Conservation (phyloP, 441 rosid genomes). For the Pelargonium fulgidum region DNA sequence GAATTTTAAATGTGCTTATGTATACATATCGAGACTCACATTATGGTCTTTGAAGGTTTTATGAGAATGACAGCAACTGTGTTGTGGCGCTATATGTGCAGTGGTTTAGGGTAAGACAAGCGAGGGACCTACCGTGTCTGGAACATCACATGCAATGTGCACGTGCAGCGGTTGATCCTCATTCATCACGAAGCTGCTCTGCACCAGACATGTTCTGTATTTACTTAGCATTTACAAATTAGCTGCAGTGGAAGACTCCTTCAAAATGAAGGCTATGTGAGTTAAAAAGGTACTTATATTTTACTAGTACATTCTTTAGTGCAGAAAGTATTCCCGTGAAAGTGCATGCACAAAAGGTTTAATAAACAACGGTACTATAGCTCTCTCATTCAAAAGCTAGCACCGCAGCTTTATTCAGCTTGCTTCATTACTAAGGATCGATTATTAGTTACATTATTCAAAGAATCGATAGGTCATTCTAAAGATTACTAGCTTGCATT, state of each 20-base stretch:
- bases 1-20: too few relatives aligned
- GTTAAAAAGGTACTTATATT: slow-evolving; percentile 17
- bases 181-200: slow-evolving; percentile 13
- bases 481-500: too few relatives aligned
- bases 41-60: background rate
- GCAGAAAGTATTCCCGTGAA: background rate
- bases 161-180: slow-evolving; percentile 17
- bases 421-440: background rate
- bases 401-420: background rate
- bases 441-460: too few relatives aligned
- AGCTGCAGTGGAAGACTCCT: background rate
- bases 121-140: slow-evolving; percentile 5
- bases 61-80: slow-evolving; percentile 18
- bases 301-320: too few relatives aligned
- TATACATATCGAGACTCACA: too few relatives aligned
- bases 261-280: slow-evolving; percentile 1
- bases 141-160: slow-evolving; percentile 16
- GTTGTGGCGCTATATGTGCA: slow-evolving; percentile 6
- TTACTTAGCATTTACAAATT: slow-evolving; percentile 16
- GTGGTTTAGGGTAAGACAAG: slow-evolving; percentile 15
- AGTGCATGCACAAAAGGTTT: background rate
- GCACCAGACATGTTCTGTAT: background rate
- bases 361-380: background rate
- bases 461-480: background rate
- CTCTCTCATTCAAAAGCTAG: too few relatives aligned